These are phyloP conservation scores for Phymatotrichopsis omnivora DNA, from an alignment of 2,329 filamentous ascomycete species.

Conservation along the genomic window DNA sequence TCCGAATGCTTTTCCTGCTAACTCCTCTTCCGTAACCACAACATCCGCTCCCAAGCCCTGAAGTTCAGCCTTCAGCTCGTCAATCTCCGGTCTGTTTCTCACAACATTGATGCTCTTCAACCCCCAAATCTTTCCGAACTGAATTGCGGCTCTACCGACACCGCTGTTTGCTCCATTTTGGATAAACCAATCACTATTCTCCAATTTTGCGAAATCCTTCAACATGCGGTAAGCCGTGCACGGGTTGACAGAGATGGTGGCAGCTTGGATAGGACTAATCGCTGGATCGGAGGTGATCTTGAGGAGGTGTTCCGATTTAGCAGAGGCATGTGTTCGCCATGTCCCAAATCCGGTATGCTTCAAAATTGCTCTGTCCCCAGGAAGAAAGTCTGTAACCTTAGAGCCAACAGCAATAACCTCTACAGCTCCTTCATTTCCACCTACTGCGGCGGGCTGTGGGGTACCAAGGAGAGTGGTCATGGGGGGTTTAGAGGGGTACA, in stretches of 20 bases:
- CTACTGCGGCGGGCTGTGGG: conserved; percentile 61
- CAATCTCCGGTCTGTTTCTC: conserved; percentile 61
- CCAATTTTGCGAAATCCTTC: conserved; percentile 57
- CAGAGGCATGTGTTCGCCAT: conserved; percentile 83
- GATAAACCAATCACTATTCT: conserved; percentile 83
- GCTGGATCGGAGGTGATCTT: conserved; percentile 55
- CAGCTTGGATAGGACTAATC: conserved; percentile 65
- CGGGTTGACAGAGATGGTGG: conserved; percentile 84
- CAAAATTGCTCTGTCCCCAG: conserved; percentile 92
- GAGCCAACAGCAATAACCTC: conserved; percentile 47
- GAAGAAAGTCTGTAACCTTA: conserved; percentile 46
- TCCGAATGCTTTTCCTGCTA: conserved; percentile 39
- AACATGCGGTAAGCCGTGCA: conserved; percentile 93
- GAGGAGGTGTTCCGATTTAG: conserved; percentile 51
- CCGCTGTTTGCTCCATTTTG: conserved; percentile 96
- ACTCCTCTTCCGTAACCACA: conserved; percentile 43
- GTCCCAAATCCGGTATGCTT: conserved; percentile 75
- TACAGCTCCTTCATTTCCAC: conserved; percentile 87
- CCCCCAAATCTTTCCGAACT: conserved; percentile 77
- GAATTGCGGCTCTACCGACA: conserved; percentile 83
- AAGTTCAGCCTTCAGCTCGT: conserved; percentile 52
- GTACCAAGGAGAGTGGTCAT: conserved; percentile 72
- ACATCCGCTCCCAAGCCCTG: conserved; percentile 47
- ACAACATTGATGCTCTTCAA: conserved; percentile 85
- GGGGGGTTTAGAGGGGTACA: conserved; percentile 75